Evolutionary conservation across 2,329 filamentous ascomycete species (phyloP).

Genomic region (Talaromyces sp.): DNA sequence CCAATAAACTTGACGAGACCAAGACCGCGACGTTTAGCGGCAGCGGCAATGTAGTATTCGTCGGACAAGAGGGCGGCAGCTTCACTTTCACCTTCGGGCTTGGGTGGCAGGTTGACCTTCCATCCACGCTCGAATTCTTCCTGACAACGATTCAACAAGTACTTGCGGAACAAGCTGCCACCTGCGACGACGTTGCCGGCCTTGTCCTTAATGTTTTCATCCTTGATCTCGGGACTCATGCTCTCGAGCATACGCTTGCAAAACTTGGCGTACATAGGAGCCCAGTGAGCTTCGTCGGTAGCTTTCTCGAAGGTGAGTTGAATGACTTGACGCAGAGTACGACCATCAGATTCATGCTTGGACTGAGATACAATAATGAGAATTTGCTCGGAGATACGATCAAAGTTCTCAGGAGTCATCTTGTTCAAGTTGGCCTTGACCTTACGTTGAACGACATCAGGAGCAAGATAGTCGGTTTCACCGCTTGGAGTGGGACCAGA

Average conservation of each 20-base stretch:
- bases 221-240: conserved; percentile 91
- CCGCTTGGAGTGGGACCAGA: conserved; percentile 49
- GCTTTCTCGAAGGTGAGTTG: conserved; percentile 99
- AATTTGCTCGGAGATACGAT: conserved; percentile 91
- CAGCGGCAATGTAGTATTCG: conserved; percentile 91
- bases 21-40: conserved; percentile 92
- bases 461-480: conserved; percentile 65
- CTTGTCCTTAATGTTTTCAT: conserved; percentile 92
- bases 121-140: conserved; percentile 98
- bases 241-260: conserved; percentile 94
- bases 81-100: conserved; percentile 66
- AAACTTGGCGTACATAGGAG: conserved; percentile 98
- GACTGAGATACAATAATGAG: conserved; percentile 89
- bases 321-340: conserved; percentile 94
- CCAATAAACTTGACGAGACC: conserved; percentile 99
- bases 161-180: conserved; percentile 95
- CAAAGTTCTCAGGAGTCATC: conserved; percentile 99
- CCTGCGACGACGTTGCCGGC: conserved; percentile 82
- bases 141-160: conserved; percentile 95
- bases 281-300: conserved; percentile 97
- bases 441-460: conserved; percentile 94
- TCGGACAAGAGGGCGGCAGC: conserved; percentile 86
- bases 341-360: conserved; percentile 90
- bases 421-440: conserved; percentile 98
- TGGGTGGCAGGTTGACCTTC: conserved; percentile 79